These are phyloP conservation scores for Neurospora intermedia DNA, from an alignment of 495 filamentous ascomycete genomes.

Conservation along the genomic window DNA sequence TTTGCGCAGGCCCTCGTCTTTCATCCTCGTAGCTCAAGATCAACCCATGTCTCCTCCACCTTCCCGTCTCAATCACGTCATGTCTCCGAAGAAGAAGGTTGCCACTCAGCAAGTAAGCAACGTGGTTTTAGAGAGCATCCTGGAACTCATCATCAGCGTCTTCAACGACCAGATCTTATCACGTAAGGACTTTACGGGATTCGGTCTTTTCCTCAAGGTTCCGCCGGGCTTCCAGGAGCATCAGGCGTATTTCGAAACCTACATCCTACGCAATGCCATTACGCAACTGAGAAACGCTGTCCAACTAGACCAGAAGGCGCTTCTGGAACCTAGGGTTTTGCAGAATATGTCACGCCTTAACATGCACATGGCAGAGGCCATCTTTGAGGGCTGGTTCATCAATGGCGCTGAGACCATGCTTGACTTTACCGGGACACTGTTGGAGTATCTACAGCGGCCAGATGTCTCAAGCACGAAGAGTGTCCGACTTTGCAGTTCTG, in stretches of 20 bases:
- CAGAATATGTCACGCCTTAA: constrained; percentile 76
- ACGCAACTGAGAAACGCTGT: constrained; percentile 58
- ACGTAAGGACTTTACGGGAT: constrained; percentile 82
- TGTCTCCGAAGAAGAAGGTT: constrained; percentile 45
- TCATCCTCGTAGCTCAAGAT: constrained; percentile 70
- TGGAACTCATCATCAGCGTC: constrained; percentile 64
- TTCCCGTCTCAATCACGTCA: constrained; percentile 50
- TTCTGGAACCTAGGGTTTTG: constrained; percentile 74
- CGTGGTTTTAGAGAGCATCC: constrained; percentile 59
- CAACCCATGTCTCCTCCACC: constrained; percentile 42
- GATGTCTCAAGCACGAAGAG: constrained; percentile 71
- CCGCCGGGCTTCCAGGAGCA: constrained; percentile 89
- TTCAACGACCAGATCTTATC: constrained; percentile 74
- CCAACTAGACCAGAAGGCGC: constrained; percentile 54
- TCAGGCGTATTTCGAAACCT: constrained; percentile 90
- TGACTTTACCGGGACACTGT: constrained; percentile 74
- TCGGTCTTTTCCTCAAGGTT: constrained; percentile 79
- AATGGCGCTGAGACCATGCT: constrained; percentile 69
- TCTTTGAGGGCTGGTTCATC: constrained; percentile 94
- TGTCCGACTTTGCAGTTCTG: constrained; percentile 78
- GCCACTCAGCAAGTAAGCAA: constrained; percentile 47
- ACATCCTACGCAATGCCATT: constrained; percentile 66
- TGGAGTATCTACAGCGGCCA: constrained; percentile 83
- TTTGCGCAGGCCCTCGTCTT: constrained; percentile 71
- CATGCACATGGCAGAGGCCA: constrained; percentile 70